Base-by-base conservation (phyloP, 75 land plant genomes). In the Cunninghamia lanceolata region DNA sequence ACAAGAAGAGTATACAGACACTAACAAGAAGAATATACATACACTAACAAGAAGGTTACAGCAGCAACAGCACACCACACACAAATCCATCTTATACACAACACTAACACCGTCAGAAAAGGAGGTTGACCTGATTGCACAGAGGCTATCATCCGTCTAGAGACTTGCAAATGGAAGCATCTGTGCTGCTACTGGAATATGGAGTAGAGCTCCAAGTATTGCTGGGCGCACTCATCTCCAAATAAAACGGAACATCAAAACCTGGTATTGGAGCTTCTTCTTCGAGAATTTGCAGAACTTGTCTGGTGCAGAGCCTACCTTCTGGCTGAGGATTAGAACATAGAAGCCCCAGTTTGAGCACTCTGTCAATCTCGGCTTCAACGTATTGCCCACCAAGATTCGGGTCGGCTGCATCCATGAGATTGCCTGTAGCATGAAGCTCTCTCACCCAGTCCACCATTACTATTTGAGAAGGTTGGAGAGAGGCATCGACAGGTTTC, bases 401-500 rank as follows among this genome's bases (percentile, higher is more conserved):
- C 80, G 35, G 19, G n/a, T 77, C 80, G 0, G 39, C 39, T 19
- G 39, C 80, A 25, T 34, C 35, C 36, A 77, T 34, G 5, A 77
- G 39, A 38, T 19, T 77, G 35, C 28, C 35, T 4, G 5, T 77
- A 4, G 21, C 21, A 15, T 77, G n/a, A 1, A 34, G 35, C 80
- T 35, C 39, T 34, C 39, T 77, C 80, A 77, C 80, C 35, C 80
- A 77, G 8, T 34, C 19, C 35, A 77, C 35, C 35, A 77, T 34
- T 8, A 77, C 35, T 15, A 32, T 38, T 32, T 32, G 4, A 6
- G 5, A 35, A 6, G 39, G 0, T 6, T 34, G 1, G 19, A 34
- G 16, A 35, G 35, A 15, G 39, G 80, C 35, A 35, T 77, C 80
- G 5, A 77, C 54, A 13, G 89, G 86, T 56, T 83, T 86, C 63